These are phyloP conservation scores for Aspergillus floridensis DNA, from an alignment of 2,329 filamentous ascomycete species.

Conservation along the genomic window DNA sequence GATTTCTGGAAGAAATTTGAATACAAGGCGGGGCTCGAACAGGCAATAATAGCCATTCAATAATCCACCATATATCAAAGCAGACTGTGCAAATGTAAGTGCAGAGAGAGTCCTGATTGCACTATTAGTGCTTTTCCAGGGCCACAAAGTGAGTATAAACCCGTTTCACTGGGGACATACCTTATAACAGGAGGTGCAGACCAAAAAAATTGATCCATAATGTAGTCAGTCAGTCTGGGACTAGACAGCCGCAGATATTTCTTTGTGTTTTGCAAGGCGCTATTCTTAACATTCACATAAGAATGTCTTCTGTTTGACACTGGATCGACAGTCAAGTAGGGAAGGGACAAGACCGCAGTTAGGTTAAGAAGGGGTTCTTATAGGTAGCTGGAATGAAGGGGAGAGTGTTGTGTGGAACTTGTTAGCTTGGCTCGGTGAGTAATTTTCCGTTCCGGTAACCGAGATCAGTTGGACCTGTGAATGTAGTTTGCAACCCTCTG, in stretches of 20 bases:
- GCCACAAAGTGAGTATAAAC: neutral
- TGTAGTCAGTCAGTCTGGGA: constrained; percentile 10
- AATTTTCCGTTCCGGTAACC: constrained; percentile 19
- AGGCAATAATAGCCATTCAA: constrained; percentile 53
- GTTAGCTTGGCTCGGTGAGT: constrained; percentile 5
- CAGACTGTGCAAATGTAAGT: constrained; percentile 61
- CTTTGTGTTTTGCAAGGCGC: neutral
- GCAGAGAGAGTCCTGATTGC: constrained; percentile 64
- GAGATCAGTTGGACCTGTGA: neutral
- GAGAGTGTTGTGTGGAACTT: constrained; percentile 19
- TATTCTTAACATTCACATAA: neutral
- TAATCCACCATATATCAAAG: constrained; percentile 58
- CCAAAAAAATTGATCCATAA: constrained; percentile 65
- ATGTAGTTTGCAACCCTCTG: too few species aligned
- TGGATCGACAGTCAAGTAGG: neutral
- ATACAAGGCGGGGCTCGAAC: constrained; percentile 52
- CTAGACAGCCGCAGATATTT: neutral
- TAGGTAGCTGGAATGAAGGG: neutral
- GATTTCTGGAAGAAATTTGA: constrained; percentile 58
- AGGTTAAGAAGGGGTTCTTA: neutral
- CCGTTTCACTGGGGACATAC: constrained; percentile 42
- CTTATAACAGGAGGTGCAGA: constrained; percentile 64
- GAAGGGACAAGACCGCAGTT: constrained; percentile 1
- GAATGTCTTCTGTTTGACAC: neutral
- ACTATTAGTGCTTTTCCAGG: constrained; percentile 33